phyloP scores from a whole-genome alignment of 2,329 filamentous ascomycete genomes.

The Passalora sequoiae region DNA sequence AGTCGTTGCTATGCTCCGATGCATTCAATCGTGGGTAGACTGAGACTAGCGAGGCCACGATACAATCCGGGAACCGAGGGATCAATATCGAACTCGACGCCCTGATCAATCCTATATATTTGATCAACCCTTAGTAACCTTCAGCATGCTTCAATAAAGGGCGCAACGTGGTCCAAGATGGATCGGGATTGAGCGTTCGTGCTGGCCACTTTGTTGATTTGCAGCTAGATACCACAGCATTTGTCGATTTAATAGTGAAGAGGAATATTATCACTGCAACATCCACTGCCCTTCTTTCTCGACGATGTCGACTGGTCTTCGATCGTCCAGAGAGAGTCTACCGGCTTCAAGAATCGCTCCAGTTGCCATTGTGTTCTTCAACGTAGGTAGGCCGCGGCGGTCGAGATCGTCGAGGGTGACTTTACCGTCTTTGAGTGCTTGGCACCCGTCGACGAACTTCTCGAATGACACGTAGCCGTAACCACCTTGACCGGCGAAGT shows the following conservation, averaged over 20 bases:
- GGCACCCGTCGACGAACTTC: constrained; percentile 88
- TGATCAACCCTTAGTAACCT: no score
- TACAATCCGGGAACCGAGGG: no score
- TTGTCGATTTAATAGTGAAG: neutral
- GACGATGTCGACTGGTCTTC: constrained; percentile 68
- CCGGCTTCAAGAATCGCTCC: constrained; percentile 89
- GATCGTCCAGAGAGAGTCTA: constrained; percentile 76
- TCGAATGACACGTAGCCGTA: constrained; percentile 94
- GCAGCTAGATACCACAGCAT: constrained; percentile 12
- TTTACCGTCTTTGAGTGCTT: constrained; percentile 67
- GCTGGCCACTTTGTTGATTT: neutral
- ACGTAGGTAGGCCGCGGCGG: constrained; percentile 71
- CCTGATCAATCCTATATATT: no score
- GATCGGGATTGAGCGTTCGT: no score
- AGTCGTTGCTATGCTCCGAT: no score
- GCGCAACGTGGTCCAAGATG: no score
- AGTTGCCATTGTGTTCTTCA: constrained; percentile 84
- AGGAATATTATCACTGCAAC: constrained; percentile 45
- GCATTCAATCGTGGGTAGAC: no score
- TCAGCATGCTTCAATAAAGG: no score
- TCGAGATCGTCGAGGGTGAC: constrained; percentile 72
- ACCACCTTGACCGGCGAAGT: constrained; percentile 84
- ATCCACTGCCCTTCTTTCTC: constrained; percentile 63
- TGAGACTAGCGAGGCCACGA: no score
- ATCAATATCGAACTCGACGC: no score